Evolutionary conservation across 2,329 filamentous ascomycete genomes (phyloP).

Genomic region (Endothia cerciana): DNA sequence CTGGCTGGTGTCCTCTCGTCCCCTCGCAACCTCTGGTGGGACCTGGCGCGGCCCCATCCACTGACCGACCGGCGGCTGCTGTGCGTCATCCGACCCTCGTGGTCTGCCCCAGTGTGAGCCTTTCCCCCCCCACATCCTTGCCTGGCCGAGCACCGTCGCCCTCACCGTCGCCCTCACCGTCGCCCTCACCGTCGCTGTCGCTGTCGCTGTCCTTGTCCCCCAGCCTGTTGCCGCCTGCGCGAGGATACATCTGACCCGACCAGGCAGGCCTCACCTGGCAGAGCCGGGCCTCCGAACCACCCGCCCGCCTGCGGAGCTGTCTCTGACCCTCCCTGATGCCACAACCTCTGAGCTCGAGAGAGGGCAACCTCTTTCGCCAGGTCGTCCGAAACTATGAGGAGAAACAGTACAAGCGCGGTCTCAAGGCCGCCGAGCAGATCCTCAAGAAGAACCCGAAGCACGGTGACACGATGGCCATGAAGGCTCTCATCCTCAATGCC

Average conservation of each 20-base stretch:
- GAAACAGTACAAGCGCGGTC: slow-evolving; percentile 93
- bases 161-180: too few species aligned
- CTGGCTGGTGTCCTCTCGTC: slow-evolving; percentile 1
- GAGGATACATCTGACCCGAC: slow-evolving; percentile 4
- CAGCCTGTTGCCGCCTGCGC: neutral
- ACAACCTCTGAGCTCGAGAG: slow-evolving; percentile 80
- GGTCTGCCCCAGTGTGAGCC: slow-evolving; percentile 1
- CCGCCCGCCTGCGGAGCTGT: too few species aligned
- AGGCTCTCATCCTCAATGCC: slow-evolving; percentile 92
- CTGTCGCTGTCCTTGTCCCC: neutral
- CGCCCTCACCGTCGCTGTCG: too few species aligned
- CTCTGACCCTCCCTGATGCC: slow-evolving; percentile 63
- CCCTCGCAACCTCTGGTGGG: neutral
- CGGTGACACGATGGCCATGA: slow-evolving; percentile 99
- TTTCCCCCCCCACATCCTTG: too few species aligned
- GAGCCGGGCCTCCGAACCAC: slow-evolving; percentile 15
- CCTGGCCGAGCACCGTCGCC: neutral
- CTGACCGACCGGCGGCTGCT: neutral
- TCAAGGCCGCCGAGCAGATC: slow-evolving; percentile 96
- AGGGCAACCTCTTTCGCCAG: slow-evolving; percentile 90
- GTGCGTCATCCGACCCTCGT: slow-evolving; percentile 4
- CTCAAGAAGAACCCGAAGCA: slow-evolving; percentile 93
- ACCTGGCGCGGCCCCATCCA: neutral
- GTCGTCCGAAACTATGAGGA: slow-evolving; percentile 96
- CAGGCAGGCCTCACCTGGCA: neutral